phyloP scores from a whole-genome alignment of 2,329 filamentous ascomycete genomes.

The Ophiostoma angusticollis region DNA sequence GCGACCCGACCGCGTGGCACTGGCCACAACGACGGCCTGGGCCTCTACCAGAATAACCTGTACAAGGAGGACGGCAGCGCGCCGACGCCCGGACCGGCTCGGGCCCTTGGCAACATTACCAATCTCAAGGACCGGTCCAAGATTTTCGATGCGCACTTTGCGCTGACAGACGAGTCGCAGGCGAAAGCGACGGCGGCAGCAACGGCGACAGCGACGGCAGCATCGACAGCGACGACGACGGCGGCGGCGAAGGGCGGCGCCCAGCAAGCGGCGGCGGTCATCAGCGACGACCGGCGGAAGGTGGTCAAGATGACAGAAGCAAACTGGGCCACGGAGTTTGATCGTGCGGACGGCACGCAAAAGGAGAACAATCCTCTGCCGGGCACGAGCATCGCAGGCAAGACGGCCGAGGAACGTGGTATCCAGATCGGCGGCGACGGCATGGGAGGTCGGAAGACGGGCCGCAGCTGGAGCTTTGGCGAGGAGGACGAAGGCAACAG shows the following conservation, averaged over 20 bases:
- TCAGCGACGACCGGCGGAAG: conserved; percentile 51
- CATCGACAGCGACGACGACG: conserved; percentile 56
- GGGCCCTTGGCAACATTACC: conserved; percentile 52
- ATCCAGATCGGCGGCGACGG: conserved; percentile 47
- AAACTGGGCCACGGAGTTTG: conserved; percentile 36
- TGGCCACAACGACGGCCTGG: conserved; percentile 53
- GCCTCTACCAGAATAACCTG: conserved; percentile 67
- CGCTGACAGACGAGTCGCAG: conserved; percentile 56
- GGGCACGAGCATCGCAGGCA: conserved; percentile 8
- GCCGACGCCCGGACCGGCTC: conserved; percentile 23
- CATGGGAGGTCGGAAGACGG: conserved; percentile 48
- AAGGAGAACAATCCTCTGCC: conserved; percentile 38
- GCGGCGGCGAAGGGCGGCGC: conserved; percentile 20
- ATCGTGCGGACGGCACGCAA: conserved; percentile 37
- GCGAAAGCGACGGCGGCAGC: too few species aligned
- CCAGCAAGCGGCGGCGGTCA: conserved; percentile 25
- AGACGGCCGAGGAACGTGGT: conserved; percentile 20
- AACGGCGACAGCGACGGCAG: too few species aligned
- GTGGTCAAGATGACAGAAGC: conserved; percentile 62
- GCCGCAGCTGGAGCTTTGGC: conserved; percentile 47
- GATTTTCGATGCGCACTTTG: conserved; percentile 67
- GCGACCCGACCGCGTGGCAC: conserved; percentile 37
- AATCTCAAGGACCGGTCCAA: conserved; percentile 63
- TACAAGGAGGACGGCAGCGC: conserved; percentile 44
- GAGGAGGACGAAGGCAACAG: conserved; percentile 33